Evolutionary conservation across 139 green algal species (phyloP).

Genomic region (Pedinophyceae sp.): DNA sequence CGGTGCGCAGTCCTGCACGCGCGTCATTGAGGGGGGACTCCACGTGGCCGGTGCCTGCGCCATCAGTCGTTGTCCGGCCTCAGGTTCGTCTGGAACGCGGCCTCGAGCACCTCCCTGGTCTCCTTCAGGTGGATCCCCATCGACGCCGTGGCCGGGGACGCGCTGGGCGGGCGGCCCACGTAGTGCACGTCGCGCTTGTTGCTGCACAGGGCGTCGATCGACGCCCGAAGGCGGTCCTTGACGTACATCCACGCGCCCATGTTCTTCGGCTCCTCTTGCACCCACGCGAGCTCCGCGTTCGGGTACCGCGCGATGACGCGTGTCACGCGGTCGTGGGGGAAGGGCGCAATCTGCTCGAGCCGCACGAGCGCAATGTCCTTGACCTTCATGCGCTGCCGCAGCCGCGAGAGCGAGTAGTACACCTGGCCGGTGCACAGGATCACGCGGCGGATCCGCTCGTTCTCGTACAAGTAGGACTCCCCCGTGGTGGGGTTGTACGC

Average conservation of each 20-base stretch:
- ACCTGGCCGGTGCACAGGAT: constrained; percentile 50
- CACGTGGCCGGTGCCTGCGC: no score
- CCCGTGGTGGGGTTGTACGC: constrained; percentile 11
- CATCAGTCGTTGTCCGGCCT: no score
- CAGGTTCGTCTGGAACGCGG: no score
- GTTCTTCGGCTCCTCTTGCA: constrained; percentile 65
- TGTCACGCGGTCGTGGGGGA: constrained; percentile 50
- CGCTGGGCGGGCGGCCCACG: constrained; percentile 32
- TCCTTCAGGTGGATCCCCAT: constrained; percentile 33
- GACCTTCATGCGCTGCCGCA: constrained; percentile 8
- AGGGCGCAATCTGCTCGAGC: constrained; percentile 65
- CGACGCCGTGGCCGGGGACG: constrained; percentile 27
- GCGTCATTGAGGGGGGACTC: no score
- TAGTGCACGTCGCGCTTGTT: constrained; percentile 19
- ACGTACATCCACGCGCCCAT: constrained; percentile 49
- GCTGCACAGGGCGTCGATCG: constrained; percentile 1
- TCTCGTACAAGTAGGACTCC: constrained; percentile 22
- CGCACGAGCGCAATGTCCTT: constrained; percentile 49
- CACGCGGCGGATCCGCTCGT: constrained; percentile 30
- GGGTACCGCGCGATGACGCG: constrained; percentile 28
- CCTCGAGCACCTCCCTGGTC: constrained; percentile 23
- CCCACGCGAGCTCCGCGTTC: constrained; percentile 54
- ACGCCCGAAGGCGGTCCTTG: not conserved
- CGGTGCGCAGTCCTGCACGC: no score
- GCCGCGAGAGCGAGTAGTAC: constrained; percentile 37